phyloP scores from a whole-genome alignment of 352 stramenopile genomes.

The Phytophthora aleatoria region DNA sequence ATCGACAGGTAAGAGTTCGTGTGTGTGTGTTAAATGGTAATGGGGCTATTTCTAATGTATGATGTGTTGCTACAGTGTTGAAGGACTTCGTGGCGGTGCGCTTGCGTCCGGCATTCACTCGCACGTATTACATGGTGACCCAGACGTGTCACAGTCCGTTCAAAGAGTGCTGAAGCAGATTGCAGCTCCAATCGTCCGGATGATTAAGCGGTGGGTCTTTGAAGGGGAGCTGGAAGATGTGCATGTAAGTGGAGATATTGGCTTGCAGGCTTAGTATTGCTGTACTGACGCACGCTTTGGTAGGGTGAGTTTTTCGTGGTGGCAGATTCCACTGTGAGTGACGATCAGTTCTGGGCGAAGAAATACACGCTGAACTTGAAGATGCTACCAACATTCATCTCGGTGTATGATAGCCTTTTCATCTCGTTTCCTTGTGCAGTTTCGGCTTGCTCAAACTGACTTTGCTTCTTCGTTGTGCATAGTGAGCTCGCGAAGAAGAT shows the following conservation, averaged over 20 bases:
- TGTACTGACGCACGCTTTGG: background rate
- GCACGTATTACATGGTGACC: conserved; percentile 92
- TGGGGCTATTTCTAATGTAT: background rate
- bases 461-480: conserved; percentile 8
- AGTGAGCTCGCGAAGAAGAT: conserved; percentile 93
- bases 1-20: conserved; percentile 69
- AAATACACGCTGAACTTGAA: conserved; percentile 87
- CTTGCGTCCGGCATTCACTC: conserved; percentile 90
- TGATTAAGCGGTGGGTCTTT: conserved; percentile 90
- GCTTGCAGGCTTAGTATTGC: background rate
- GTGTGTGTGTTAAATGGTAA: background rate
- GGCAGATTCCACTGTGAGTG: conserved; percentile 63
- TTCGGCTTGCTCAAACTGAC: background rate
- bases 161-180: conserved; percentile 83
- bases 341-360: conserved; percentile 86
- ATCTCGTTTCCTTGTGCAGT: background rate
- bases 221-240: conserved; percentile 87
- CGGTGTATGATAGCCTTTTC: conserved; percentile 46
- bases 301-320: conserved; percentile 91
- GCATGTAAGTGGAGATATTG: conserved; percentile 54
- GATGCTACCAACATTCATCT: conserved; percentile 90
- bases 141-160: conserved; percentile 69
- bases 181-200: conserved; percentile 80
- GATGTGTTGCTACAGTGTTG: conserved; percentile 49
- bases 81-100: conserved; percentile 85